These are phyloP conservation scores for Westerdykella ornata DNA, from an alignment of 2,329 filamentous ascomycete species.

Conservation along the genomic window DNA sequence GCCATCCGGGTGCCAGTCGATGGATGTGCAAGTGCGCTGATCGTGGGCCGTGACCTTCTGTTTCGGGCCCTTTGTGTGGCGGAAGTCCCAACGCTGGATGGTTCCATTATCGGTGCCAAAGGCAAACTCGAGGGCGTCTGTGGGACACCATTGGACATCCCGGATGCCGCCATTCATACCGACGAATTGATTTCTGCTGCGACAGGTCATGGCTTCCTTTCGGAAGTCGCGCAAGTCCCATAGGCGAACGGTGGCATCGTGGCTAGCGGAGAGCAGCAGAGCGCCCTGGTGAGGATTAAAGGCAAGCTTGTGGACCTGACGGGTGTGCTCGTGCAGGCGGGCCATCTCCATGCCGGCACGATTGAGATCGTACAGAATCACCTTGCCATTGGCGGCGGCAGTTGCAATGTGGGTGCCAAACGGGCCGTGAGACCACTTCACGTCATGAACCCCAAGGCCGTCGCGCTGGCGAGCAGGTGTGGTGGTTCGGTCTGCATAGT, in stretches of 20 bases:
- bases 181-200: constrained; percentile 50
- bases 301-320: constrained; percentile 59
- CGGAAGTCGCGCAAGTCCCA: constrained; percentile 57
- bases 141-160: constrained; percentile 60
- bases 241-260: constrained; percentile 57
- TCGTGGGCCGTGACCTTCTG: constrained; percentile 58
- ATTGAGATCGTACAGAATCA: constrained; percentile 59
- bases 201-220: constrained; percentile 47
- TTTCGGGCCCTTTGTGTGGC: constrained; percentile 51
- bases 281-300: constrained; percentile 58
- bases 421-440: constrained; percentile 60
- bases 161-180: constrained; percentile 56
- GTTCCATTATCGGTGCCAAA: constrained; percentile 58
- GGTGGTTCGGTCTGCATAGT: constrained; percentile 49
- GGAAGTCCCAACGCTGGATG: constrained; percentile 59
- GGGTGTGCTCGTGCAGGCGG: constrained; percentile 57
- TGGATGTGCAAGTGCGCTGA: constrained; percentile 51
- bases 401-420: constrained; percentile 57
- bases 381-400: constrained; percentile 58
- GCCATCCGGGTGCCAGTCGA: constrained; percentile 63
- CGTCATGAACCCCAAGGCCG: constrained; percentile 57
- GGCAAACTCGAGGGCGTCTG: constrained; percentile 56
- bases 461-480: constrained; percentile 48
- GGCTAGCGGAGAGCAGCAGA: constrained; percentile 57
- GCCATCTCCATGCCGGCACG: constrained; percentile 55